Percentiles rank a stretch among this genome's conserved stretches.
phyloP scores from a whole-genome alignment of 169 alveolate species.

The Ichthyophthirius multifiliis region DNA sequence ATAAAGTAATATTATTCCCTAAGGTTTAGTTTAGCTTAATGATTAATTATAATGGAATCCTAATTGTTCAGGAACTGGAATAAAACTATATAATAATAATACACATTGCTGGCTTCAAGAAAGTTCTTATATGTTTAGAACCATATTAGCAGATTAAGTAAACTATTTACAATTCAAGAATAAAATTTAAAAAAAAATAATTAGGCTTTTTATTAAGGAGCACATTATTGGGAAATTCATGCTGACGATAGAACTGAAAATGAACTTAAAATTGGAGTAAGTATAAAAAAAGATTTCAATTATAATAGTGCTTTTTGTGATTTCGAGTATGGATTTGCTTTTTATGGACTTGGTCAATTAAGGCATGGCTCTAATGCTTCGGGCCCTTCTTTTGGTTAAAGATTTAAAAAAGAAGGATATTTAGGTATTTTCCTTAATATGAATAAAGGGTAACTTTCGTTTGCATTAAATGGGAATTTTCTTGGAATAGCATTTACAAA shows the following conservation, averaged over 20 bases:
- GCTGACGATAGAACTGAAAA: constrained; percentile 83
- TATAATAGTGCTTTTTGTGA: constrained; percentile 78
- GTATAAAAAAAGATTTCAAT: constrained; percentile 65
- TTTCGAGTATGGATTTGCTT: constrained; percentile 79
- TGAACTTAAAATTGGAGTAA: constrained; percentile 79
- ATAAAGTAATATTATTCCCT: too few species aligned
- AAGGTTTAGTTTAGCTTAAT: too few species aligned
- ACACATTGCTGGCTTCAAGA: constrained; percentile 68
- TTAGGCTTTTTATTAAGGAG: constrained; percentile 24
- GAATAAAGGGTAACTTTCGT: constrained; percentile 73
- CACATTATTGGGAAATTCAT: constrained; percentile 76
- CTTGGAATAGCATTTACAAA: constrained; percentile 73
- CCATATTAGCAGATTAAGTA: constrained; percentile 56
- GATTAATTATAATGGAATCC: constrained; percentile 75
- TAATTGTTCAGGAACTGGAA: constrained; percentile 60
- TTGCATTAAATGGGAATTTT: constrained; percentile 77
- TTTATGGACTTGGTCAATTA: constrained; percentile 69
- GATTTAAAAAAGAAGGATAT: constrained; percentile 76
- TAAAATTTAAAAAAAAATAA: background rate
- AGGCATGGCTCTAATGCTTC: constrained; percentile 78
- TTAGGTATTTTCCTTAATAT: constrained; percentile 77
- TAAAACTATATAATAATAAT: constrained; percentile 53
- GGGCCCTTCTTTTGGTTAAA: constrained; percentile 75
- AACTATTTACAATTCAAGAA: background rate
- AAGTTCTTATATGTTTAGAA: constrained; percentile 71